A percentile compares a stretch with the other conserved stretches of the same genome.
These are phyloP conservation scores for Penicillium angulare DNA, from an alignment of 495 filamentous ascomycete genomes.

Conservation along the genomic window DNA sequence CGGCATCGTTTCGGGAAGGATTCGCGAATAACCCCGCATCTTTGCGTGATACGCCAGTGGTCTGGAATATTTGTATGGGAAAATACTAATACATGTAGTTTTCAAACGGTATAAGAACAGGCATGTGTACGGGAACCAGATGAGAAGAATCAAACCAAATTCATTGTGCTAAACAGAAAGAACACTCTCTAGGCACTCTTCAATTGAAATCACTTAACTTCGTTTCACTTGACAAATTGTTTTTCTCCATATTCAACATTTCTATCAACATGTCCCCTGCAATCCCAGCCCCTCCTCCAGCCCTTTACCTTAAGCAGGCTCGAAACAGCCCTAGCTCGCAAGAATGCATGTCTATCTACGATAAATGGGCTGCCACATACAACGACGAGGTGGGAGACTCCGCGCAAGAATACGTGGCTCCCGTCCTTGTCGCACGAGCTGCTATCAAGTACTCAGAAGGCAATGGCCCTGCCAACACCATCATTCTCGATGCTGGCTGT, in stretches of 20 bases:
- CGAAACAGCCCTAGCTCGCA: slow-evolving; percentile 21
- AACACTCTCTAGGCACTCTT: not conserved
- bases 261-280: slow-evolving; percentile 24
- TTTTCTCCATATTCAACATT: not conserved
- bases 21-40: slow-evolving; percentile 21
- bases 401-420: slow-evolving; percentile 41
- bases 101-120: slow-evolving; percentile 19
- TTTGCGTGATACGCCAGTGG: slow-evolving; percentile 20
- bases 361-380: slow-evolving; percentile 47
- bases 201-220: not conserved
- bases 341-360: slow-evolving; percentile 41
- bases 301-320: slow-evolving; percentile 27
- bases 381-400: slow-evolving; percentile 38
- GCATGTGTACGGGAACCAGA: not conserved
- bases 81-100: slow-evolving; percentile 2
- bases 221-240: not conserved
- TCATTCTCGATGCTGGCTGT: slow-evolving; percentile 48
- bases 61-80: not conserved
- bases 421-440: slow-evolving; percentile 33
- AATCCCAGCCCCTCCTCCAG: slow-evolving; percentile 12
- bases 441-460: slow-evolving; percentile 21
- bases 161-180: not conserved
- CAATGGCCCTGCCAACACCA: slow-evolving; percentile 17
- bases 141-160: not conserved
- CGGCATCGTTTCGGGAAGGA: slow-evolving; percentile 7